These are phyloP conservation scores for Acacia pycnantha DNA, from an alignment of 331 rosid species.

Conservation along the genomic window DNA sequence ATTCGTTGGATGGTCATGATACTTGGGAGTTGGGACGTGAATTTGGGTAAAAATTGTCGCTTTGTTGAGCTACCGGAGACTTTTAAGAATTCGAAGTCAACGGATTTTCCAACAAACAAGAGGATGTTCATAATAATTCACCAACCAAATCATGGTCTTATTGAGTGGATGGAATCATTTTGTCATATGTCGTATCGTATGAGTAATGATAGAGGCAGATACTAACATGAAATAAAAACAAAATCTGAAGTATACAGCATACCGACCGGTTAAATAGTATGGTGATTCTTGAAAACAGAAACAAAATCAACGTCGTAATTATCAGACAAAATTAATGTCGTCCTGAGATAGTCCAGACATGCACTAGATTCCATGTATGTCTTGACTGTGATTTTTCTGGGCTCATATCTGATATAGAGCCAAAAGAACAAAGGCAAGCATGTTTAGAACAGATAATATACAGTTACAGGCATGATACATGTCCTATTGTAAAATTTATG, in stretches of 20 bases:
- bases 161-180: background rate
- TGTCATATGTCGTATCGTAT: background rate
- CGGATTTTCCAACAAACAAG: background rate
- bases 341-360: background rate
- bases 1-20: background rate
- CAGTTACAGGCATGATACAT: slow-evolving; percentile 9
- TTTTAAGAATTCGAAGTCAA: background rate
- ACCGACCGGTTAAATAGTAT: background rate
- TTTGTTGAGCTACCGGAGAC: background rate
- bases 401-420: slow-evolving; percentile 13
- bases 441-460: slow-evolving; percentile 14
- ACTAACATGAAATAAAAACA: background rate
- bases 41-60: background rate
- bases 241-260: background rate
- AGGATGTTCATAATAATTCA: background rate
- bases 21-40: background rate
- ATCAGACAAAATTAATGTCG: background rate
- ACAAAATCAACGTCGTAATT: background rate
- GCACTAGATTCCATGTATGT: background rate
- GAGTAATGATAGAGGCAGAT: background rate
- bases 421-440: background rate
- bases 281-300: background rate
- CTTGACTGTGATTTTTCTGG: background rate
- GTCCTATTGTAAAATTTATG: background rate
- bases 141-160: background rate